phyloP scores from a whole-genome alignment of 2,329 filamentous ascomycete genomes.

The Penicillium verrucosum region DNA sequence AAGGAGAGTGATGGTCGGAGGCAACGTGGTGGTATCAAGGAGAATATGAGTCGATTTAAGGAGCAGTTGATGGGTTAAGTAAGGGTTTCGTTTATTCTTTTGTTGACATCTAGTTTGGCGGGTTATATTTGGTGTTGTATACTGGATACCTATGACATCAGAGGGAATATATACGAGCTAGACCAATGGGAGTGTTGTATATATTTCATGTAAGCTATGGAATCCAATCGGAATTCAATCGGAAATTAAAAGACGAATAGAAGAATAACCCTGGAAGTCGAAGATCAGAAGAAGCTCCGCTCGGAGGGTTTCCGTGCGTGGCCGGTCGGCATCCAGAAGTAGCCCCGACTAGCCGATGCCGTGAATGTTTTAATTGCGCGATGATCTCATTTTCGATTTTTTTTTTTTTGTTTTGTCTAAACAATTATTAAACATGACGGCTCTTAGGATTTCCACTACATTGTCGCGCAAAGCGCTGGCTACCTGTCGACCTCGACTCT shows the following conservation, averaged over 20 bases:
- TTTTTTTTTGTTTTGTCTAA: background rate
- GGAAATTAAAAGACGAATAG: background rate
- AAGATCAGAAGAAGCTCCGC: constrained; percentile 26
- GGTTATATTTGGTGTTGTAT: background rate
- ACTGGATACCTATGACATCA: background rate
- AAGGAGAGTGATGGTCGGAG: background rate
- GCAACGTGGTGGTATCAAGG: background rate
- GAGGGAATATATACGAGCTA: no score
- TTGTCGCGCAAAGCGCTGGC: constrained; percentile 25
- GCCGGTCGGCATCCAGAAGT: constrained; percentile 13
- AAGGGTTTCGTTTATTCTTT: background rate
- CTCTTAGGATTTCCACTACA: constrained; percentile 24
- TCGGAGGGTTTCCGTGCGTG: background rate
- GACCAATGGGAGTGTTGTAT: background rate
- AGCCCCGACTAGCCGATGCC: constrained; percentile 6
- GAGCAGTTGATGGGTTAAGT: background rate
- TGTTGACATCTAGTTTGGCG: background rate
- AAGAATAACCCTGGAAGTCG: background rate
- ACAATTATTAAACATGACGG: constrained; percentile 22
- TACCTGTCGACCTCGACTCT: constrained; percentile 23
- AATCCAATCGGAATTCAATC: background rate
- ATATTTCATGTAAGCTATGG: no score
- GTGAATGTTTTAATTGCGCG: constrained; percentile 8
- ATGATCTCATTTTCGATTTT: background rate
- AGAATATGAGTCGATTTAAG: background rate